Base-by-base conservation (phyloP, 768 basidiomycete genomes). In the Rhodotorula babjevae region DNA sequence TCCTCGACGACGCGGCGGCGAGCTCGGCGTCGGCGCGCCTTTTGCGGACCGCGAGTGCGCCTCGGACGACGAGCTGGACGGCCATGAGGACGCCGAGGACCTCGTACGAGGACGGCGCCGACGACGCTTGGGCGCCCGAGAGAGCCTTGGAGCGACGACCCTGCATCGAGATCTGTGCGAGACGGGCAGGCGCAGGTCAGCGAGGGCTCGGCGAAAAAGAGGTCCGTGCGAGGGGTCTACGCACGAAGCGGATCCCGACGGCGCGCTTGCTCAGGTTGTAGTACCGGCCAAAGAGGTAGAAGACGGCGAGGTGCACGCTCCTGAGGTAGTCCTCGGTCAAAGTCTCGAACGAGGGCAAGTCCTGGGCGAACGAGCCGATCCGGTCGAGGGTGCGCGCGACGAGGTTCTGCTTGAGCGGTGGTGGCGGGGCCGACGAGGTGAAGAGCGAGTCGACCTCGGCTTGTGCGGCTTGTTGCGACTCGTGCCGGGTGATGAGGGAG, bases 41-140 rank as follows among this genome's bases (percentile, higher is more conserved):
- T 18, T 58, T 31, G 0, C 72, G 71, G 19, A 71, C 23, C 23
- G 73, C 66, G 52, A 77, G 60, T n/a, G 76, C 40, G 14, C 60
- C 57, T 18, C 78, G 73, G 0, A 78, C 71, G 44, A 67, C 49
- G 29, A 79, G 61, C 49, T 79, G 78, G 18, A 78, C 71, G 40
- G 64, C 74, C 76, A 79, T 78, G 47, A 79, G 65, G 11, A 76
- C 74, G 57, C 78, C 78, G 58, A 79, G 76, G 23, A 78, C 77
- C 47, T 78, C 78, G 69, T 79, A 79, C 2, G 78, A 79, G 0
- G 76, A 75, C 1, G 74, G 76, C 0, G 63, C 61, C 10, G 68
- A 53, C 2, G 69, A 40, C 8, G 42, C 29, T 8, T 42, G 36
- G 16, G 29, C 19, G 27, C 23, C 19, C 12, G 72, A 29, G 7